Percentiles rank a stretch among this genome's conserved stretches.
Conservation (phyloP, 2,329 filamentous ascomycete species). For the Diplodia intermedia region DNA sequence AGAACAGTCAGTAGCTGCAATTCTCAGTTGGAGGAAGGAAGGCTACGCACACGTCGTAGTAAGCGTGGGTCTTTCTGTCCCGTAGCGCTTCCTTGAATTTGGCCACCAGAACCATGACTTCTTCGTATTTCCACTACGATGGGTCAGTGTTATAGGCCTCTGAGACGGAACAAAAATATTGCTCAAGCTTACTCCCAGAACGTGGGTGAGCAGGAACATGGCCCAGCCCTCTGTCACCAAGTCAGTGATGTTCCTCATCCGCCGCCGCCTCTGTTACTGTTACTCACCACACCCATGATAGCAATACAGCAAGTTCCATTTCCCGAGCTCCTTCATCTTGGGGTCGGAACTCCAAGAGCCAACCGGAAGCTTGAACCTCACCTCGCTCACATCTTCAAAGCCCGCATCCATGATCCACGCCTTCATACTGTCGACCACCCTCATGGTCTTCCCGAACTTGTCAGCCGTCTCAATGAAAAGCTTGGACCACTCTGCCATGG, state of each 20-base stretch:
- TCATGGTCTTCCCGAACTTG: constrained; percentile 45
- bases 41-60: constrained; percentile 18
- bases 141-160: too few species aligned
- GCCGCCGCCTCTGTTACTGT: too few species aligned
- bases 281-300: constrained; percentile 39
- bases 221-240: constrained; percentile 16
- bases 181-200: constrained; percentile 9
- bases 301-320: constrained; percentile 41
- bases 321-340: constrained; percentile 61
- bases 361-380: constrained; percentile 47
- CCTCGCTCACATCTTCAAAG: constrained; percentile 60
- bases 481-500: constrained; percentile 41
- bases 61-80: constrained; percentile 18
- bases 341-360: constrained; percentile 39
- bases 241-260: background rate
- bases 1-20: background rate
- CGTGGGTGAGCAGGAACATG: constrained; percentile 21
- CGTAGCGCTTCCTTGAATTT: constrained; percentile 21
- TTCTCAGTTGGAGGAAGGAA: background rate
- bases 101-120: constrained; percentile 15
- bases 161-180: too few species aligned
- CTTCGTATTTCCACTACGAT: constrained; percentile 19
- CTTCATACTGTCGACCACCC: constrained; percentile 48
- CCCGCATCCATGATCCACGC: constrained; percentile 59
- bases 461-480: constrained; percentile 41